A percentile compares a stretch with the other conserved stretches of the same genome.
phyloP scores from a whole-genome alignment of 164 flowering plant genomes.

The Liquidambar formosana region DNA sequence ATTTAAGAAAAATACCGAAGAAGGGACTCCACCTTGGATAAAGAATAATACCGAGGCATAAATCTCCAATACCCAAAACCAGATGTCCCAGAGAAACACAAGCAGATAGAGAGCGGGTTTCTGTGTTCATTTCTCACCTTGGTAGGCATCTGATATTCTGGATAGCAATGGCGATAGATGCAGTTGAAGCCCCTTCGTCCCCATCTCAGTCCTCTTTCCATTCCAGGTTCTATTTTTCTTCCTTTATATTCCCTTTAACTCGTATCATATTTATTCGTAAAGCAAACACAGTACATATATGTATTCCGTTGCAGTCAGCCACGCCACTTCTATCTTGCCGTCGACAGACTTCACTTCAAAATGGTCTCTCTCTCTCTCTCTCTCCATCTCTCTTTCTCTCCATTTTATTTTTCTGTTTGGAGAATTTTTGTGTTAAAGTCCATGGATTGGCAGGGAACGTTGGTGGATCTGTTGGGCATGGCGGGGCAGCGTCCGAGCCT shows the following conservation, averaged over 20 bases:
- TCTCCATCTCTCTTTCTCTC: no score
- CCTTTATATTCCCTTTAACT: no score
- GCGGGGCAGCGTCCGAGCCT: slow-evolving; percentile 64
- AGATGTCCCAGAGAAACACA: no score
- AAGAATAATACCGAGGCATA: no score
- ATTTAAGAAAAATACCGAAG: no score
- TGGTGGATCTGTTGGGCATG: slow-evolving; percentile 75
- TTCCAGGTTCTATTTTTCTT: slow-evolving; percentile 22
- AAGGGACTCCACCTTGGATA: no score
- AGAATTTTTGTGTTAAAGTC: no score
- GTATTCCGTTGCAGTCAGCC: slow-evolving; percentile 43
- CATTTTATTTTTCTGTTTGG: background rate
- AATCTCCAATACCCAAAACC: no score
- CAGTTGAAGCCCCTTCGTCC: slow-evolving; percentile 25
- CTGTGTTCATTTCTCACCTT: no score
- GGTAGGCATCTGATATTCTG: background rate
- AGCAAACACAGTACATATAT: background rate
- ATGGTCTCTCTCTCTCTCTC: slow-evolving; percentile 41
- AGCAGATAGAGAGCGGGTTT: no score
- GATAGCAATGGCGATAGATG: slow-evolving; percentile 27
- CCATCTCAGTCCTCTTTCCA: slow-evolving; percentile 23
- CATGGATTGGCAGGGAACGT: slow-evolving; percentile 60
- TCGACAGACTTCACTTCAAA: slow-evolving; percentile 82
- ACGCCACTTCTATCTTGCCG: slow-evolving; percentile 90
- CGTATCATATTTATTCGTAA: background rate